These are phyloP conservation scores for Canavalia ensiformis DNA, from an alignment of 306 rosid genomes.

Conservation along the genomic window DNA sequence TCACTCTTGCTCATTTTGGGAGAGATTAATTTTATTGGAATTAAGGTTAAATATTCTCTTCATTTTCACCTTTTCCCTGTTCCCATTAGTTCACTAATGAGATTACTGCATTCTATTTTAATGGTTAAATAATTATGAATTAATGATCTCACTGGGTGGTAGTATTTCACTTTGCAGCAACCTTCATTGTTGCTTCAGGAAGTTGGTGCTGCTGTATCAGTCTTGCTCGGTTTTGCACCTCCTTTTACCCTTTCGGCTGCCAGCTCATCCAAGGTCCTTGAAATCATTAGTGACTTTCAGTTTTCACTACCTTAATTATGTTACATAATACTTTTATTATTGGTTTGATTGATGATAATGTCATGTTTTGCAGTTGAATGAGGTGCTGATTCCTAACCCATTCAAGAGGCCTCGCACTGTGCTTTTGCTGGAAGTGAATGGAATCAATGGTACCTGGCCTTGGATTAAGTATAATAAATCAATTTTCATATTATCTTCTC, in stretches of 20 bases:
- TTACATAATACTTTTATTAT: slow-evolving; percentile 31
- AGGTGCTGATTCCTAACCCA: slow-evolving; percentile 84
- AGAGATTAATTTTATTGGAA: slow-evolving; percentile 27
- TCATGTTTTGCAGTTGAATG: slow-evolving; percentile 77
- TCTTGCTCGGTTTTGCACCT: slow-evolving; percentile 94
- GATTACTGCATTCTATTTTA: slow-evolving; percentile 15
- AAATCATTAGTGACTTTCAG: slow-evolving; percentile 23
- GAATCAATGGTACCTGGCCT: slow-evolving; percentile 69
- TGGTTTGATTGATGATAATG: slow-evolving; percentile 43
- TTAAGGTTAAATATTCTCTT: slow-evolving; percentile 22
- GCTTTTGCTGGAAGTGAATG: slow-evolving; percentile 79
- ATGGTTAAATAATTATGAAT: neutral
- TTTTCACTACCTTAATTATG: slow-evolving; percentile 20
- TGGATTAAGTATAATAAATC: slow-evolving; percentile 28
- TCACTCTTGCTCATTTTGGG: slow-evolving; percentile 14
- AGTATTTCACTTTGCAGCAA: slow-evolving; percentile 58
- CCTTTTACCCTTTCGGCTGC: slow-evolving; percentile 72
- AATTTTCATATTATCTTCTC: slow-evolving; percentile 22
- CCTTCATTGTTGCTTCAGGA: slow-evolving; percentile 69
- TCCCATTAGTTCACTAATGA: slow-evolving; percentile 12
- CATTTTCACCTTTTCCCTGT: neutral
- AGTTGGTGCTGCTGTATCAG: slow-evolving; percentile 80
- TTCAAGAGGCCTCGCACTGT: slow-evolving; percentile 90
- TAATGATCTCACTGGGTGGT: slow-evolving; percentile 41
- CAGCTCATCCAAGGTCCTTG: slow-evolving; percentile 84